These are phyloP conservation scores for Canariomyces notabilis DNA, from an alignment of 2,329 filamentous ascomycete genomes.

Conservation along the genomic window DNA sequence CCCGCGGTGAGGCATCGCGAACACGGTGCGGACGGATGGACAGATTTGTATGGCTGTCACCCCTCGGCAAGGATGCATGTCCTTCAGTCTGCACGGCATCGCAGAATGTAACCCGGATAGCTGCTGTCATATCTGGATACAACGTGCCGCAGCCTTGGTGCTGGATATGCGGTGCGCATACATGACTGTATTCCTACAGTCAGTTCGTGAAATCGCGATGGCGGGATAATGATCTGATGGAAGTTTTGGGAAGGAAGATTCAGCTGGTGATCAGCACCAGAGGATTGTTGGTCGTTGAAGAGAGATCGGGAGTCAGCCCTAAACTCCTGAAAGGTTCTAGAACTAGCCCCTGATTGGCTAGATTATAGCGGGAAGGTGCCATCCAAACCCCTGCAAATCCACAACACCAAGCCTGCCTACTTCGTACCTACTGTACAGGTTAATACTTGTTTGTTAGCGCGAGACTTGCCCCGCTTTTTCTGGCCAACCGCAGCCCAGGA, in stretches of 20 bases:
- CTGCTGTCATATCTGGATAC: not conserved
- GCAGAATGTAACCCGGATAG: slow-evolving; percentile 6
- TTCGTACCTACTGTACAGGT: too few relatives aligned
- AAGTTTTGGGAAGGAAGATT: too few relatives aligned
- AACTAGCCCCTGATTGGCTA: slow-evolving; percentile 2
- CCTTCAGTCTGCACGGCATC: not conserved
- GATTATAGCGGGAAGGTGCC: not conserved
- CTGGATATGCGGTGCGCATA: not conserved
- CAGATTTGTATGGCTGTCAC: slow-evolving; percentile 1
- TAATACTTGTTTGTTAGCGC: too few relatives aligned
- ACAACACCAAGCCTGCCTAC: slow-evolving; percentile 4
- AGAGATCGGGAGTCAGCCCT: not conserved
- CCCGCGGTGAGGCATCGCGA: slow-evolving; percentile 9
- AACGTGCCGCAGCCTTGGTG: slow-evolving; percentile 3
- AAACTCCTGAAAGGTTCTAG: not conserved
- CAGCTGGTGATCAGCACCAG: too few relatives aligned
- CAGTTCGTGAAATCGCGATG: too few relatives aligned
- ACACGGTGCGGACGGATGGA: slow-evolving; percentile 1
- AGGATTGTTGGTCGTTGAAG: not conserved
- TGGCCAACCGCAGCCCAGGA: too few relatives aligned
- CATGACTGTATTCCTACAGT: too few relatives aligned
- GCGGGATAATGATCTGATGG: too few relatives aligned
- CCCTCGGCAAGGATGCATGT: slow-evolving; percentile 1
- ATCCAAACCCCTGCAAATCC: not conserved
- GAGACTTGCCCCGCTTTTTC: too few relatives aligned